Evolutionary conservation across 2,329 filamentous ascomycete species (phyloP).

Genomic region (Scedosporium dehoogii): DNA sequence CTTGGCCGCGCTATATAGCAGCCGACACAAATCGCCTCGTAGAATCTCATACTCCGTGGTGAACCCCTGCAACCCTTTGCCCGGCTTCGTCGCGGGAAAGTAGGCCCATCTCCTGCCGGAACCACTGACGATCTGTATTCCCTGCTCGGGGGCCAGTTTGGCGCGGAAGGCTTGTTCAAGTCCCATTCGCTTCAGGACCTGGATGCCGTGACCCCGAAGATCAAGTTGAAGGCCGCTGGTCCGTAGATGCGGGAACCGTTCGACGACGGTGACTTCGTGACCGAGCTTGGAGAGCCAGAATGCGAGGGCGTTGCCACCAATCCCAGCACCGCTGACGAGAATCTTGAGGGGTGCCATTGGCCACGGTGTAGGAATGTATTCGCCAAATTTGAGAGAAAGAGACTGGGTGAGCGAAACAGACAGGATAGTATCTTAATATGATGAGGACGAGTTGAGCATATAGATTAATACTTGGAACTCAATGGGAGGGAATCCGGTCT

Average conservation of each 20-base stretch:
- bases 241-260: constrained; percentile 29
- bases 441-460: too few species aligned
- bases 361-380: too few species aligned
- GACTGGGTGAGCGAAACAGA: not conserved
- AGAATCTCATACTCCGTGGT: constrained; percentile 45
- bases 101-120: constrained; percentile 25
- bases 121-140: constrained; percentile 31
- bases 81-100: constrained; percentile 26
- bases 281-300: constrained; percentile 33
- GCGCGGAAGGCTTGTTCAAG: constrained; percentile 31
- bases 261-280: constrained; percentile 30
- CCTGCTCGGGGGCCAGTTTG: constrained; percentile 34
- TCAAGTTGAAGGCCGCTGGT: constrained; percentile 43
- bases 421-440: too few species aligned
- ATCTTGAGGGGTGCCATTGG: constrained; percentile 14
- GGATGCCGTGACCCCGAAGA: constrained; percentile 38
- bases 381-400: not conserved
- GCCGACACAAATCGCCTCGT: constrained; percentile 36
- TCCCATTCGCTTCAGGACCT: constrained; percentile 41
- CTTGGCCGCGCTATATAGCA: constrained; percentile 28
- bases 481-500: not conserved
- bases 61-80: constrained; percentile 23
- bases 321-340: constrained; percentile 23
- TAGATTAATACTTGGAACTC: not conserved
- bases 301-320: constrained; percentile 33